phyloP scores from a whole-genome alignment of 2,329 filamentous ascomycete species.

The Plenodomus lindquistii region DNA sequence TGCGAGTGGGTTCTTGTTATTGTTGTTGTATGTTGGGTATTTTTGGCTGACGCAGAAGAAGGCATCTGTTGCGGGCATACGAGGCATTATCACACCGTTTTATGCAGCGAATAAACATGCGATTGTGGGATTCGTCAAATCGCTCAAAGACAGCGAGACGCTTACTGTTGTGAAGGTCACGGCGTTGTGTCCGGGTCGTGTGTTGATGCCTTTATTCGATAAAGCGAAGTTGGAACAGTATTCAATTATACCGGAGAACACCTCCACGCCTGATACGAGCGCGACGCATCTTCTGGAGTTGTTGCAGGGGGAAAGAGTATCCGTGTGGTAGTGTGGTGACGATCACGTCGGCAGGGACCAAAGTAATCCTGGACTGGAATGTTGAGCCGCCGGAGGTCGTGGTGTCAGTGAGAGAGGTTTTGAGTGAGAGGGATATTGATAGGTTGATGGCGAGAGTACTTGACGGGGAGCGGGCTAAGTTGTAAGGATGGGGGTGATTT shows the following conservation, averaged over 20 bases:
- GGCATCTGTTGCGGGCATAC: slow-evolving; percentile 32
- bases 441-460: slow-evolving; percentile 21
- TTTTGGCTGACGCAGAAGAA: too few relatives aligned
- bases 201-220: slow-evolving; percentile 33
- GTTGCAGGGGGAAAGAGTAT: slow-evolving; percentile 35
- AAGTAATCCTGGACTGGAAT: slow-evolving; percentile 35
- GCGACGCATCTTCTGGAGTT: slow-evolving; percentile 26
- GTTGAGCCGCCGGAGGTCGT: slow-evolving; percentile 26
- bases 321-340: slow-evolving; percentile 31
- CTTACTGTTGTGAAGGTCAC: slow-evolving; percentile 38
- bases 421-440: too few relatives aligned
- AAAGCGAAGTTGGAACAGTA: slow-evolving; percentile 27
- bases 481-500: too few relatives aligned
- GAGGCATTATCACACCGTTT: slow-evolving; percentile 30
- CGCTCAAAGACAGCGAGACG: slow-evolving; percentile 25
- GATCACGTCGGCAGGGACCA: slow-evolving; percentile 20
- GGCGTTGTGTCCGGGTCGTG: slow-evolving; percentile 29
- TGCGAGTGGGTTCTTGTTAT: too few relatives aligned
- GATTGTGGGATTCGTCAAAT: slow-evolving; percentile 38
- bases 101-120: slow-evolving; percentile 40
- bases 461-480: too few relatives aligned
- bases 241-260: slow-evolving; percentile 11
- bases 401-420: too few relatives aligned
- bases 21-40: too few relatives aligned
- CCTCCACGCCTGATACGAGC: slow-evolving; percentile 25